Evolutionary conservation across 352 stramenopile species (phyloP).

Genomic region (Stramenopiles sp.): DNA sequence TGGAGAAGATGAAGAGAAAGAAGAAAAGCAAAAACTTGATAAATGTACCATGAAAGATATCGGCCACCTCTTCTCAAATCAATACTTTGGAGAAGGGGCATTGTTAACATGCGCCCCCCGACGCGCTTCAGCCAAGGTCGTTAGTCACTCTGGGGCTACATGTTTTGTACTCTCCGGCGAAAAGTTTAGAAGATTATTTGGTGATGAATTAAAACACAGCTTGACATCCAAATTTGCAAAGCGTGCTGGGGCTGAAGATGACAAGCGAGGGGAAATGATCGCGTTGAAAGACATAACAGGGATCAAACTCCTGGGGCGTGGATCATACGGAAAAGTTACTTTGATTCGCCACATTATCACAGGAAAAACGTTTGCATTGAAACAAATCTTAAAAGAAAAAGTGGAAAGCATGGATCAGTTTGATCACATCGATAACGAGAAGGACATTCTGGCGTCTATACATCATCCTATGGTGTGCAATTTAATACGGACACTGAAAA

Average conservation of each 20-base stretch:
- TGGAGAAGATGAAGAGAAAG: not conserved
- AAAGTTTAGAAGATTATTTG: not conserved
- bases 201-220: not conserved
- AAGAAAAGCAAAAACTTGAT: not conserved
- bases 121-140: not conserved
- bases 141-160: not conserved
- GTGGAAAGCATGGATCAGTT: not conserved
- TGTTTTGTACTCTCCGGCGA: not conserved
- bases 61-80: not conserved
- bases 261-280: not conserved
- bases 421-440: not conserved
- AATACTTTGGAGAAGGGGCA: not conserved
- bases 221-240: not conserved
- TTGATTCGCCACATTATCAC: not conserved
- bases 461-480: not conserved
- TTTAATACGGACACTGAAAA: conserved; percentile 25
- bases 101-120: not conserved
- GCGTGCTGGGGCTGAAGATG: not conserved
- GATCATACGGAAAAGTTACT: not conserved
- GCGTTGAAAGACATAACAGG: not conserved
- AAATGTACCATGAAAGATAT: not conserved
- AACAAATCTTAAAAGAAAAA: conserved; percentile 10
- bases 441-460: not conserved
- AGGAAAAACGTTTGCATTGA: conserved; percentile 2
- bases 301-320: not conserved